A percentile compares a stretch with the other conserved stretches of the same genome.
phyloP scores from a whole-genome alignment of 2,329 filamentous ascomycete species.

The Trematosphaeria pertusa region DNA sequence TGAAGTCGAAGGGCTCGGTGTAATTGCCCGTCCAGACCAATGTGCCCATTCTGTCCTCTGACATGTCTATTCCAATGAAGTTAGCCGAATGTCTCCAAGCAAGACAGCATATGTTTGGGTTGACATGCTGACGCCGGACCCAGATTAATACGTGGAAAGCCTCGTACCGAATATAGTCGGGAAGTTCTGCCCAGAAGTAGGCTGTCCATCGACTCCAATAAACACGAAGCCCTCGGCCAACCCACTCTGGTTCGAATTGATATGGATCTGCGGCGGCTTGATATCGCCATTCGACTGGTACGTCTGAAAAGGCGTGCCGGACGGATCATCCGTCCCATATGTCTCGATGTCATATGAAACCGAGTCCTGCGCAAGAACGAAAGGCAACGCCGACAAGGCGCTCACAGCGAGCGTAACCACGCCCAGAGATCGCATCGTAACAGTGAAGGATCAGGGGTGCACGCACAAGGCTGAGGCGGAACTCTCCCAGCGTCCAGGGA shows the following conservation, averaged over 20 bases:
- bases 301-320: constrained; percentile 23
- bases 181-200: constrained; percentile 25
- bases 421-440: not conserved
- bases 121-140: too few relatives aligned
- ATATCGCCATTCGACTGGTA: constrained; percentile 22
- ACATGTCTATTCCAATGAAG: constrained; percentile 17
- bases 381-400: constrained; percentile 4
- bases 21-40: constrained; percentile 28
- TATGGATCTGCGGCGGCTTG: constrained; percentile 23
- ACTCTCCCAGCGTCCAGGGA: not conserved
- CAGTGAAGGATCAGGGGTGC: not conserved
- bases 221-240: constrained; percentile 23
- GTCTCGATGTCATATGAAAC: constrained; percentile 21
- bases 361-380: constrained; percentile 20
- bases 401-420: not conserved
- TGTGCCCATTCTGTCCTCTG: constrained; percentile 22
- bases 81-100: not conserved
- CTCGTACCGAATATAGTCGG: constrained; percentile 23
- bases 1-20: constrained; percentile 28
- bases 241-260: constrained; percentile 20
- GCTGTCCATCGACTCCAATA: constrained; percentile 21
- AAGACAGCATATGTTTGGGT: too few relatives aligned
- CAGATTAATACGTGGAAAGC: not conserved
- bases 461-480: not conserved
- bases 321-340: constrained; percentile 15